Base-by-base conservation (phyloP, 805 yeast genomes). In the Candida nemodendra region DNA sequence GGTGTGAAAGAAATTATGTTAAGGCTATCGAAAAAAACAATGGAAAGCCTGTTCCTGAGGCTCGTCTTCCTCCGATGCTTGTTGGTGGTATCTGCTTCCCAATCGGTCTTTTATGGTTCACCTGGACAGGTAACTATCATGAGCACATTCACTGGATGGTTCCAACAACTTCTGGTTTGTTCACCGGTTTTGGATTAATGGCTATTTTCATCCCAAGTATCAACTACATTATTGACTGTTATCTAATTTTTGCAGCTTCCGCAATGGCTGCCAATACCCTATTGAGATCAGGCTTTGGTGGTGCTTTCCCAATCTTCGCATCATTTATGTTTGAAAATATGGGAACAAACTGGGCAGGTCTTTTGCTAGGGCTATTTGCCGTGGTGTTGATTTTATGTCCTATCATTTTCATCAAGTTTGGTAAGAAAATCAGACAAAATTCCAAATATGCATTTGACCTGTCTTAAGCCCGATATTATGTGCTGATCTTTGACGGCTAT, bases 51-150 rank as follows among this genome's bases (percentile, higher is more conserved):
- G 74, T 81, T 14, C 95, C 96, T 0, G 96, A 89, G 61, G 83
- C 80, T 24, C 78, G 96, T 61, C 68, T 89, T 40, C 78, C 81
- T 13, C 79, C 90, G 23, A 77, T 88, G 83, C 74, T 86, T 63
- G 61, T 73, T 29, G 90, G 95, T 22, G 79, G 81, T 17, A 47
- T 85, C 37, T 56, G 73, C 7, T 86, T 89, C 67, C 83, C 95
- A 19, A 68, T 78, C 36, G 96, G 96, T 36, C 66, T 88, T 45
- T 71, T 88, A 53, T 84, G 95, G 95, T 71, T 89, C 59, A 77
- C 85, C 40, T 89, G 96, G 96, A 68, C 91, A 8, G 96, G 95
- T 56, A 74, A 77, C 46, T 89, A 80, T 61, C 81, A 76, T 33
- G 61, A 80, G 24, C 62, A 62, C 1, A 76, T 86, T 26, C 95